phyloP scores from a whole-genome alignment of 352 stramenopile genomes.

The Peronospora destructor region DNA sequence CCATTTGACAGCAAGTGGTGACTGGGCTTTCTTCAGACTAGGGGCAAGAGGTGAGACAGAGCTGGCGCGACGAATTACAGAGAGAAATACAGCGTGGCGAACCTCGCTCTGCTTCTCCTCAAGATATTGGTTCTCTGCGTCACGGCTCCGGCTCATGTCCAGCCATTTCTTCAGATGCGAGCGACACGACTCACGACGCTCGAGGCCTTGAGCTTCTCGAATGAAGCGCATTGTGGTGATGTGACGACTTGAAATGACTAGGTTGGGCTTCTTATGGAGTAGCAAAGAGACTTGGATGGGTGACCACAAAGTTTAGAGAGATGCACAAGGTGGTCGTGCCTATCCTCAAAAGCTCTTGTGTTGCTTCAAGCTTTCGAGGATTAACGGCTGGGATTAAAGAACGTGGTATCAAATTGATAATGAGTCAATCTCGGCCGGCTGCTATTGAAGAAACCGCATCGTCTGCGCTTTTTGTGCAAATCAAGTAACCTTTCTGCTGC shows the following conservation, averaged over 20 bases:
- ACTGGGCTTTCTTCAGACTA: conserved; percentile 53
- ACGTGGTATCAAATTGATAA: conserved; percentile 4
- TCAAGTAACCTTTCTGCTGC: neutral
- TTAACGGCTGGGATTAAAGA: conserved; percentile 1
- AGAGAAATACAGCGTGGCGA: conserved; percentile 10
- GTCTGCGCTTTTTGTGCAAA: neutral
- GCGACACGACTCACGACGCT: conserved; percentile 25
- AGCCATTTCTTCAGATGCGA: conserved; percentile 32
- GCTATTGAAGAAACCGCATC: conserved; percentile 15
- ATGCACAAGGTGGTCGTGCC: conserved; percentile 2
- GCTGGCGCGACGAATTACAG: conserved; percentile 9
- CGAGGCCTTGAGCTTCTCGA: conserved; percentile 21
- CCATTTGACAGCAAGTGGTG: conserved; percentile 43
- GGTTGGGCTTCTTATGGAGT: neutral
- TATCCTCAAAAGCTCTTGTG: conserved; percentile 7
- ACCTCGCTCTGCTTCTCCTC: conserved; percentile 14
- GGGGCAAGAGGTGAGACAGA: conserved; percentile 27
- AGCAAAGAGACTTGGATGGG: conserved; percentile 3
- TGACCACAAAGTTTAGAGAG: conserved; percentile 12
- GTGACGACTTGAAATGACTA: neutral
- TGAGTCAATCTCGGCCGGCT: conserved; percentile 5
- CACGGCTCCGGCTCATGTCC: conserved; percentile 13
- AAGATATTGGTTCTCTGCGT: conserved; percentile 3
- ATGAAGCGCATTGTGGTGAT: conserved; percentile 25
- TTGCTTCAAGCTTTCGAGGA: conserved; percentile 9